These are phyloP conservation scores for Tulasnella sp. DNA, from an alignment of 768 basidiomycete species.

Conservation along the genomic window DNA sequence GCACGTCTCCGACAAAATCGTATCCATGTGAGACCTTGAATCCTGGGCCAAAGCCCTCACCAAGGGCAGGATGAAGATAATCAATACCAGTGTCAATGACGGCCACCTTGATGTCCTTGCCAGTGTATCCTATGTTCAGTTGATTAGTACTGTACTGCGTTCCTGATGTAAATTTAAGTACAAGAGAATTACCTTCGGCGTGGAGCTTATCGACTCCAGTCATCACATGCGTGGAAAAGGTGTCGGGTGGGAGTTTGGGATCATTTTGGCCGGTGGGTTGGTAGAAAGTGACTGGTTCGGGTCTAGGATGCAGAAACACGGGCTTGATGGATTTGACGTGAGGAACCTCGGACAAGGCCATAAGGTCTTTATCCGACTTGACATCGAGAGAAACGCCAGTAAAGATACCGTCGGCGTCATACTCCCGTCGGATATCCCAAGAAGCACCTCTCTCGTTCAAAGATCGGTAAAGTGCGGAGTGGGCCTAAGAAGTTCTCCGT, in stretches of 20 bases:
- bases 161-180: neutral
- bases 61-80: slow-evolving; percentile 33
- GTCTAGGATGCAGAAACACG: slow-evolving; percentile 20
- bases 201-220: slow-evolving; percentile 35
- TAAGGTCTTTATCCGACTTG: slow-evolving; percentile 31
- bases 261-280: slow-evolving; percentile 27
- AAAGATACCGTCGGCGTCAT: slow-evolving; percentile 18
- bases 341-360: slow-evolving; percentile 22
- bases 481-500: slow-evolving; percentile 40
- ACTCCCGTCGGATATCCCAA: slow-evolving; percentile 26
- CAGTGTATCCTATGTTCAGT: neutral
- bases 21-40: slow-evolving; percentile 34
- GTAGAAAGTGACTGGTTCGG: slow-evolving; percentile 11
- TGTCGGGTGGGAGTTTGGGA: slow-evolving; percentile 26
- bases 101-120: slow-evolving; percentile 32
- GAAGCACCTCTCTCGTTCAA: slow-evolving; percentile 19
- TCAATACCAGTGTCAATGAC: slow-evolving; percentile 36
- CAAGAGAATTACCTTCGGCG: slow-evolving; percentile 18
- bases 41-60: slow-evolving; percentile 32
- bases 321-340: slow-evolving; percentile 36
- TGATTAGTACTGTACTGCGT: neutral
- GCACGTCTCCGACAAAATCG: slow-evolving; percentile 34
- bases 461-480: slow-evolving; percentile 20
- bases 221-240: slow-evolving; percentile 34
- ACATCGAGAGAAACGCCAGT: slow-evolving; percentile 17